phyloP scores from a whole-genome alignment of 192 early-diverging fungal species.

The Irineochytrium annulatum region DNA sequence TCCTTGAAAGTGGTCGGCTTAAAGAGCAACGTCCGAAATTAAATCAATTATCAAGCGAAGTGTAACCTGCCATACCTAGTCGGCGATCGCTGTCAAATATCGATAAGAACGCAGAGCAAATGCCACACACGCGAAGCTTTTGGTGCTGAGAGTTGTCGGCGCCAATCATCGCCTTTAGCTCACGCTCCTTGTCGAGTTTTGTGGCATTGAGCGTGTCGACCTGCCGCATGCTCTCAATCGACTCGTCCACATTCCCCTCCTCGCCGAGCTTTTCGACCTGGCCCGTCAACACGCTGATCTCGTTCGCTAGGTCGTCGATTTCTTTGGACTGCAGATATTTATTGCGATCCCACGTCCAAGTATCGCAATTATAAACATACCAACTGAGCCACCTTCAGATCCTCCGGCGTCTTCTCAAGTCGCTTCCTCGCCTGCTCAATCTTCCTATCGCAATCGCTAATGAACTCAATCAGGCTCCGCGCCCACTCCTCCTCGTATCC shows the following conservation, averaged over 20 bases:
- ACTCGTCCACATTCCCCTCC: constrained; percentile 44
- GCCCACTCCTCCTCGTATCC: constrained; percentile 45
- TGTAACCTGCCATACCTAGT: constrained; percentile 12
- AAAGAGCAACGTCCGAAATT: too few relatives aligned
- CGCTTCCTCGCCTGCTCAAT: constrained; percentile 39
- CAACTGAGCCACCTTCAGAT: constrained; percentile 24
- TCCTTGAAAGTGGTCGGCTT: constrained; percentile 51
- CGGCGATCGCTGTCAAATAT: constrained; percentile 50
- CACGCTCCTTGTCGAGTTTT: constrained; percentile 47
- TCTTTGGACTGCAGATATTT: constrained; percentile 18
- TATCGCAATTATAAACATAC: constrained; percentile 4
- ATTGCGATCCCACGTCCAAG: too few relatives aligned
- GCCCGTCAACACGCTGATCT: constrained; percentile 35
- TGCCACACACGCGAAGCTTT: constrained; percentile 54
- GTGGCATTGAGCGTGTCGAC: constrained; percentile 35
- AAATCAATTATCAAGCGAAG: not conserved
- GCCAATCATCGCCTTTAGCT: constrained; percentile 34
- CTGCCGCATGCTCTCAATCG: constrained; percentile 39
- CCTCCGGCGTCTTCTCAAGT: constrained; percentile 50
- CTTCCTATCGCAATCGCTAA: constrained; percentile 49
- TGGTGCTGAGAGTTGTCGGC: constrained; percentile 48
- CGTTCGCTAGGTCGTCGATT: constrained; percentile 28
- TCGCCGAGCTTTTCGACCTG: constrained; percentile 46
- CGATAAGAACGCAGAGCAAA: constrained; percentile 50
- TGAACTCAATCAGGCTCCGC: constrained; percentile 39